These are phyloP conservation scores for Sphagnum contortum DNA, from an alignment of 225 moss, liverwort and hornwort genomes.

Conservation along the genomic window DNA sequence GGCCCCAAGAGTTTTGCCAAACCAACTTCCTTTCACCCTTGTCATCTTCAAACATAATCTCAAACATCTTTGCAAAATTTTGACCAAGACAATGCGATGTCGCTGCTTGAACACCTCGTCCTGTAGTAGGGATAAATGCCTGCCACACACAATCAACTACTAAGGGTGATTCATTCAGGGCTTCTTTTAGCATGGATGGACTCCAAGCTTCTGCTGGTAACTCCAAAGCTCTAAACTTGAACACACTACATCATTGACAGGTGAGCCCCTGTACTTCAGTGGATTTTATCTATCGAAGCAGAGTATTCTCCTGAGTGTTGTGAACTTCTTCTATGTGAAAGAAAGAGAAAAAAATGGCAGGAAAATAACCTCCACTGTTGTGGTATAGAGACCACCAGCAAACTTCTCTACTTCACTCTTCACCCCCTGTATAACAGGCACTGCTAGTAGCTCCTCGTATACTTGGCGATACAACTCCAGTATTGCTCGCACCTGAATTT, in stretches of 20 bases:
- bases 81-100: conserved; percentile 94
- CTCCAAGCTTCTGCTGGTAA: too few relatives aligned
- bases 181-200: too few relatives aligned
- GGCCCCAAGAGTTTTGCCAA: conserved; percentile 99
- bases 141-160: conserved; percentile 6
- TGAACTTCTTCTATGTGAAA: not conserved
- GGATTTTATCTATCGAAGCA: too few relatives aligned
- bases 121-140: conserved; percentile 75
- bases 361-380: conserved; percentile 66
- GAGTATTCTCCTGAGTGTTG: too few relatives aligned
- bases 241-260: too few relatives aligned
- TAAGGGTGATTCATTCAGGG: too few relatives aligned
- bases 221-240: too few relatives aligned
- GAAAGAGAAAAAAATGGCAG: not conserved
- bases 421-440: conserved; percentile 76
- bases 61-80: conserved; percentile 96
- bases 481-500: conserved; percentile 62
- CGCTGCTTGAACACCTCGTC: conserved; percentile 86
- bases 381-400: conserved; percentile 89
- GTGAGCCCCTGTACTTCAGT: too few relatives aligned
- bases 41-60: conserved; percentile 70
- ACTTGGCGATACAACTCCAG: conserved; percentile 87
- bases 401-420: conserved; percentile 98
- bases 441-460: conserved; percentile 90
- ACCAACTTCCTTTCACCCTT: conserved; percentile 65